phyloP scores from a whole-genome alignment of 2,329 filamentous ascomycete genomes.

The Setomelanomma holmii region DNA sequence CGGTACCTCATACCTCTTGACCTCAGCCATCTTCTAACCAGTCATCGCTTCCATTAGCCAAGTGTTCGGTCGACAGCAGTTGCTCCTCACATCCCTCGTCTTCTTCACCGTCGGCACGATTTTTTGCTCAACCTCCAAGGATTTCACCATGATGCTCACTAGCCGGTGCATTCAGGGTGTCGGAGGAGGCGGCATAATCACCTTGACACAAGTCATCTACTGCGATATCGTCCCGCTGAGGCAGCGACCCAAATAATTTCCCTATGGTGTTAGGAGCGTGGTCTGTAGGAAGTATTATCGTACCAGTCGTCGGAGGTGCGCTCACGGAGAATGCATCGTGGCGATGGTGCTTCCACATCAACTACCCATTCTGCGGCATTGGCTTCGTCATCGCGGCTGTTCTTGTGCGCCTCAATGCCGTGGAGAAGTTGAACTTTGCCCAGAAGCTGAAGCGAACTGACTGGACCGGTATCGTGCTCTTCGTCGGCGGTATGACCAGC shows the following conservation, averaged over 20 bases:
- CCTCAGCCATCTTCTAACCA: conserved; percentile 68
- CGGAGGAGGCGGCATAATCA: conserved; percentile 50
- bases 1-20: conserved; percentile 73
- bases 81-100: conserved; percentile 47
- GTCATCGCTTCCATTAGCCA: conserved; percentile 50
- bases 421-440: conserved; percentile 19
- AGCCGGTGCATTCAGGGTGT: conserved; percentile 49
- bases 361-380: conserved; percentile 60
- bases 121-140: conserved; percentile 48
- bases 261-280: conserved; percentile 53
- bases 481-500: conserved; percentile 45
- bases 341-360: conserved; percentile 72
- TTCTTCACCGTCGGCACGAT: conserved; percentile 58
- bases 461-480: conserved; percentile 53
- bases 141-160: conserved; percentile 43
- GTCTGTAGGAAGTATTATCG: conserved; percentile 62
- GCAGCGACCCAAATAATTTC: conserved; percentile 51
- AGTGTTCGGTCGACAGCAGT: conserved; percentile 59
- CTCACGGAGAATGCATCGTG: conserved; percentile 61
- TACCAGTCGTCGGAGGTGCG: conserved; percentile 57
- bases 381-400: conserved; percentile 31
- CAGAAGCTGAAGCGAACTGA: conserved; percentile 46
- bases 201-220: conserved; percentile 53
- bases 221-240: conserved; percentile 55
- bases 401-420: conserved; percentile 30